Percentiles rank a stretch among this genome's conserved stretches.
Evolutionary conservation across 2,329 filamentous ascomycete genomes (phyloP).

Genomic region (Clonostachys chloroleuca): DNA sequence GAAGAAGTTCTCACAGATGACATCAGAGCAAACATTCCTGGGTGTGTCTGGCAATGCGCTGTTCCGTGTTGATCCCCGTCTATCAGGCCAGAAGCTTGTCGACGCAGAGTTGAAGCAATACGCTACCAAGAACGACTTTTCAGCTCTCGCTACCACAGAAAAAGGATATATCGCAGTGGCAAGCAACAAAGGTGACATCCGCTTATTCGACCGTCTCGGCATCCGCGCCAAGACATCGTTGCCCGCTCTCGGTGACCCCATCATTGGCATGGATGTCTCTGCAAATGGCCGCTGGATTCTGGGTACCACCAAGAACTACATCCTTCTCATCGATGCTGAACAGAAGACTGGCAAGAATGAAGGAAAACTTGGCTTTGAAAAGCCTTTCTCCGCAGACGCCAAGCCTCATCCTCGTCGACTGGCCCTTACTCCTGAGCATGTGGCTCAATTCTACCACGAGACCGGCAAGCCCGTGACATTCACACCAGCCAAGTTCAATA

Average conservation of each 20-base stretch:
- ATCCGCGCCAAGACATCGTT: constrained; percentile 98
- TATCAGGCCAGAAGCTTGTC: constrained; percentile 87
- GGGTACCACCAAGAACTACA: constrained; percentile 89
- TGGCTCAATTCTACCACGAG: constrained; percentile 96
- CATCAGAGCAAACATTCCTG: constrained; percentile 88
- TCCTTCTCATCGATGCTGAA: constrained; percentile 85
- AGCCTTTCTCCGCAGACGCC: constrained; percentile 82
- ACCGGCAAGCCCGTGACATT: constrained; percentile 84
- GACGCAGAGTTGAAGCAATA: constrained; percentile 95
- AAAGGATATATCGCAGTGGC: constrained; percentile 96
- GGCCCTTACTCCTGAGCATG: constrained; percentile 82
- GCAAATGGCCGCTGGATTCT: constrained; percentile 95
- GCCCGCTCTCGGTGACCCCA: constrained; percentile 89
- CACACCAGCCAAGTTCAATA: constrained; percentile 91
- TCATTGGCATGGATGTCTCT: constrained; percentile 90
- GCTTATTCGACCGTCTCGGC: constrained; percentile 91
- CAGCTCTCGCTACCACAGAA: constrained; percentile 87
- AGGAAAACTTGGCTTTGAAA: constrained; percentile 97
- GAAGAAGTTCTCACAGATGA: constrained; percentile 98
- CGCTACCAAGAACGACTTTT: constrained; percentile 95
- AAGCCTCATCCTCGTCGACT: constrained; percentile 93
- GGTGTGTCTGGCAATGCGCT: constrained; percentile 90
- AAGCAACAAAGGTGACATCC: constrained; percentile 96
- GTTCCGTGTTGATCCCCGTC: constrained; percentile 88
- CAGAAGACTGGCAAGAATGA: constrained; percentile 95